A percentile compares a stretch with the other conserved stretches of the same genome.
phyloP scores from a whole-genome alignment of 176 grass and related monocot genomes.

The Ensete glaucum region DNA sequence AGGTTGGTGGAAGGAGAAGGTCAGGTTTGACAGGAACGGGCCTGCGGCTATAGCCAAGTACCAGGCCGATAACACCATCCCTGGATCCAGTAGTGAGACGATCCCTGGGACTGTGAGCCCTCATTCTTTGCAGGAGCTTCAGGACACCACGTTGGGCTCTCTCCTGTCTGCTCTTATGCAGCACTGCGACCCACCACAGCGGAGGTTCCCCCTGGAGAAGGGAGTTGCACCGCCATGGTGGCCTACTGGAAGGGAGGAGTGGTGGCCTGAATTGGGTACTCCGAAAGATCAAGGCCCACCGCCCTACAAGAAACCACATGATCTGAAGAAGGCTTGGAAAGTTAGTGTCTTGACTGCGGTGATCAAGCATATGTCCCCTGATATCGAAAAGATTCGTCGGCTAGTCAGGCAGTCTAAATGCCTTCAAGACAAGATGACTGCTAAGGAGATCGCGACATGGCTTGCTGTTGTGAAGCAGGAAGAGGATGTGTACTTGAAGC shows the following conservation, averaged over 20 bases:
- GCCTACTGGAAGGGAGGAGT: constrained; percentile 67
- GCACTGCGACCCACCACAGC: constrained; percentile 88
- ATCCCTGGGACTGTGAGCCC: constrained; percentile 30
- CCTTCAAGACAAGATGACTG: constrained; percentile 96
- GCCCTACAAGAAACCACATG: constrained; percentile 90
- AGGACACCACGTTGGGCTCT: constrained; percentile 86
- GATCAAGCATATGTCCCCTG: constrained; percentile 93
- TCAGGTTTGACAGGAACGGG: constrained; percentile 87
- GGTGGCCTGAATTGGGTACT: constrained; percentile 58
- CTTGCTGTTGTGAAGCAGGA: constrained; percentile 81
- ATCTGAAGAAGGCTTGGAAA: constrained; percentile 98
- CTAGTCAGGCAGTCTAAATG: constrained; percentile 83
- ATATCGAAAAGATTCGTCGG: constrained; percentile 88
- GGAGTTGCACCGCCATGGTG: constrained; percentile 83
- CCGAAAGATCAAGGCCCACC: constrained; percentile 67
- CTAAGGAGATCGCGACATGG: constrained; percentile 92
- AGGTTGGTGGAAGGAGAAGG: constrained; percentile 96
- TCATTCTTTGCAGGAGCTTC: constrained; percentile 80
- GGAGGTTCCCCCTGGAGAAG: constrained; percentile 83
- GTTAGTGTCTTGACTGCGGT: constrained; percentile 90
- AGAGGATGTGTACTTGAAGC: constrained; percentile 62
- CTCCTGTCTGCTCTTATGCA: constrained; percentile 93
- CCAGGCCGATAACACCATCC: constrained; percentile 56
- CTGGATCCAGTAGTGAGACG: constrained; percentile 44
- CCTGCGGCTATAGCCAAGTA: constrained; percentile 93